Evolutionary conservation across 306 rosid genomes (phyloP), one percentile per base, ranked within the genome.

Genomic region (Trichosanthes cucumerina): DNA sequence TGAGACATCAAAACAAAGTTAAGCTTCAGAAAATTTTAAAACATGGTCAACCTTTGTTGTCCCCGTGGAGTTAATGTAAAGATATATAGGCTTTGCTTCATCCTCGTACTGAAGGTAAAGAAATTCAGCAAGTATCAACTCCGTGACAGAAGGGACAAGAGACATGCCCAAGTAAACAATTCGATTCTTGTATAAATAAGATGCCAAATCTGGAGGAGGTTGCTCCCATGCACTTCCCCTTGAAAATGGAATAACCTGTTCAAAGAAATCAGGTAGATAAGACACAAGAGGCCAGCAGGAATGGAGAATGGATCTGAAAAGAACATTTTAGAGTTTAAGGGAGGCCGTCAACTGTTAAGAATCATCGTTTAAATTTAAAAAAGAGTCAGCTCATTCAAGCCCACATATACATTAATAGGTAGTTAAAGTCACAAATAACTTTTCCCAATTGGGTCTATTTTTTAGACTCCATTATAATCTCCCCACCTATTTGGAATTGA

Each of bases 141-240:
- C 99, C 3, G 96, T 92, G 76, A 96, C 99, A 23, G 96, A 86
- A 60, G 97, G 98, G 77, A 96, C 96, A 71, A 96, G 97, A 63
- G 92, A 86, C 97, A 93, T 96, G 85, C 97, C 99, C 90, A 91
- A 82, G 86, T 96, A 96, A 54, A 96, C 90, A 69, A 96, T 92
- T 63, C 99, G 90, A 59, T 96, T 91, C 85, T 90, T 93, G 86
- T 75, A 96, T 80, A 96, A 82, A 90, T 96, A 96, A 24, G 99
- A 96, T 56, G 98, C 98, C 60, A 96, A 79, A 80, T 92, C 98
- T 5, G 98, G 99, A 52, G 99, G 97, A 80, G 97, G 98, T 83
- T 96, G 97, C 88, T 92, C 98, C 96, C 92, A 83, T 12, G 98
- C 97, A 83, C 88, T 90, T 81, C 97, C 99, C 64, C 88, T 88